Evolutionary conservation across 2,329 filamentous ascomycete species (phyloP).

Genomic region (Annulohypoxylon truncatum): DNA sequence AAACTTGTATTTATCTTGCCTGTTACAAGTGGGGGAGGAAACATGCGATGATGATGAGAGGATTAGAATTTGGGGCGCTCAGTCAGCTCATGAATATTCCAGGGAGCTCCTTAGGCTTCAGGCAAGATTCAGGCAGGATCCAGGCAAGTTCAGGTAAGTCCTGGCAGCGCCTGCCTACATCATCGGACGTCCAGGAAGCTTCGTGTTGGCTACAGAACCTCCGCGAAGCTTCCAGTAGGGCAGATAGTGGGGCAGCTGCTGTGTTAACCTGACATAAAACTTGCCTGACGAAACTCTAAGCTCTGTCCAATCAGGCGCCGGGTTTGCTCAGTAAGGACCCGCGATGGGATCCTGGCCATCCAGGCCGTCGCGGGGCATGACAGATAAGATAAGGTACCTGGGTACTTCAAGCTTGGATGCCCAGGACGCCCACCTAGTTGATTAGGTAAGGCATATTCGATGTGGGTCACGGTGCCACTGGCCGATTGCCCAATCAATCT

Average conservation of each 20-base stretch:
- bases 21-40: constrained; percentile 30
- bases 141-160: background rate
- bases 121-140: too few species aligned
- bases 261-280: constrained; percentile 1
- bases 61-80: constrained; percentile 11
- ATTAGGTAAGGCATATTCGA: background rate
- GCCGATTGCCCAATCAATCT: constrained; percentile 1
- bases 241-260: constrained; percentile 23
- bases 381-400: constrained; percentile 10
- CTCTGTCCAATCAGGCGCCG: constrained; percentile 18
- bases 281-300: constrained; percentile 21
- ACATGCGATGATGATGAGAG: constrained; percentile 39
- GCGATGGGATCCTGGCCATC: background rate
- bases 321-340: background rate
- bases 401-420: background rate
- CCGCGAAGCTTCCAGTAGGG: constrained; percentile 33
- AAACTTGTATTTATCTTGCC: constrained; percentile 36
- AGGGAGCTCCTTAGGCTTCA: constrained; percentile 22
- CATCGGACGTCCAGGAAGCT: constrained; percentile 44
- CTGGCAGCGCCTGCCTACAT: constrained; percentile 39
- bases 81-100: constrained; percentile 25
- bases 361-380: constrained; percentile 12
- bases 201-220: constrained; percentile 38
- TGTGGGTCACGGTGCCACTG: too few species aligned
- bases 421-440: background rate